These are phyloP conservation scores for Lasiodiplodia sp. DNA, from an alignment of 2,329 filamentous ascomycete genomes.

Conservation along the genomic window DNA sequence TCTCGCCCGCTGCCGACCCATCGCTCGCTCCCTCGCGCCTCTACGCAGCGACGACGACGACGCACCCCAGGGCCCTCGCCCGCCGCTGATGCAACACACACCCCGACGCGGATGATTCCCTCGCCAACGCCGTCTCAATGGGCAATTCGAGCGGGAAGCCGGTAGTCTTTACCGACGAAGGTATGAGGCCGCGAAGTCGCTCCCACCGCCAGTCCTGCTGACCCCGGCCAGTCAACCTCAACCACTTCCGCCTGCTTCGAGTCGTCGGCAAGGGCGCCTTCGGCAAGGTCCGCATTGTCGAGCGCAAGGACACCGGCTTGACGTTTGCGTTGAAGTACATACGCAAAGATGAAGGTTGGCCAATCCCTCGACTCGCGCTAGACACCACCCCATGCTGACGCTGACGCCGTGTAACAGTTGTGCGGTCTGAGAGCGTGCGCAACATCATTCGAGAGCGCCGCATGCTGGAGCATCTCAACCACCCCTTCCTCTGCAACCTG, in stretches of 20 bases:
- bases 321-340: slow-evolving; percentile 99
- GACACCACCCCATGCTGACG: slow-evolving; percentile 26
- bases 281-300: slow-evolving; percentile 97
- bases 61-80: slow-evolving; percentile 9
- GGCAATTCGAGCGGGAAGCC: slow-evolving; percentile 96
- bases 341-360: slow-evolving; percentile 93
- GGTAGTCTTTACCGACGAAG: slow-evolving; percentile 90
- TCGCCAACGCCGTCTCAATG: slow-evolving; percentile 62
- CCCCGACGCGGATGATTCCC: slow-evolving; percentile 29
- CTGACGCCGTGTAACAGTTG: slow-evolving; percentile 67
- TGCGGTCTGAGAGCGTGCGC: slow-evolving; percentile 95
- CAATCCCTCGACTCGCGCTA: slow-evolving; percentile 31
- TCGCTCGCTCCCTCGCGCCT: slow-evolving; percentile 24
- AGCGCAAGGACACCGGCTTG: slow-evolving; percentile 91
- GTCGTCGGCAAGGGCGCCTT: slow-evolving; percentile 98
- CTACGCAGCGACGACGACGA: not conserved
- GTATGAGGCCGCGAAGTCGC: slow-evolving; percentile 58
- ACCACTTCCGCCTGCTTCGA: slow-evolving; percentile 92
- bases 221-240: slow-evolving; percentile 78
- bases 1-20: slow-evolving; percentile 6
- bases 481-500: slow-evolving; percentile 97
- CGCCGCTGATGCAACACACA: slow-evolving; percentile 21
- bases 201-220: slow-evolving; percentile 31
- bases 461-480: slow-evolving; percentile 98
- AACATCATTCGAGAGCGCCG: slow-evolving; percentile 97